Percentiles rank a stretch among this genome's conserved stretches.
Conservation (phyloP, 345 rosid genomes). For the Populus alba region DNA sequence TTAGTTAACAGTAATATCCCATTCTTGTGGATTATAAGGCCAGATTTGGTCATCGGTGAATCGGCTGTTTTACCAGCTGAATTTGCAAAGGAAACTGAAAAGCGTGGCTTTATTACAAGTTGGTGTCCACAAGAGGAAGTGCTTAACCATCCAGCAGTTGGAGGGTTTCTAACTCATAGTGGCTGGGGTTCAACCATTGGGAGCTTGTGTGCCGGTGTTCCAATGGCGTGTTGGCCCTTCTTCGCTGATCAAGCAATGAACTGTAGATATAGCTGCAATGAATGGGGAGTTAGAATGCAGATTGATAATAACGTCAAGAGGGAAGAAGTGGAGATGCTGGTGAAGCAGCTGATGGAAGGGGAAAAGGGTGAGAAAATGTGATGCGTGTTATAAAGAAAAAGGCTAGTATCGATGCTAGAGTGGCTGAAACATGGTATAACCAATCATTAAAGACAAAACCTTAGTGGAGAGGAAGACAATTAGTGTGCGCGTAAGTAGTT, state of each 20-base stretch:
- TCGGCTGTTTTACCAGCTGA: neutral
- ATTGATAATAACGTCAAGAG: neutral
- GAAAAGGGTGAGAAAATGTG: no score
- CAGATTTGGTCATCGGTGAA: neutral
- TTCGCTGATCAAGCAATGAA: neutral
- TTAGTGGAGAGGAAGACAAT: no score
- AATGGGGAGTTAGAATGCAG: conserved; percentile 5
- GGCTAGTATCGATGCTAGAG: no score
- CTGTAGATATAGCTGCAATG: neutral
- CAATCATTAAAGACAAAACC: no score
- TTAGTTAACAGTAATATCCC: neutral
- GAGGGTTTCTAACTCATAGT: neutral
- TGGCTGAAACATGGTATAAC: no score
- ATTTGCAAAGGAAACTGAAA: neutral
- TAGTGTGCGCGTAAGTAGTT: no score
- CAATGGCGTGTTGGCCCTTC: conserved; percentile 1
- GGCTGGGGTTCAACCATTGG: neutral
- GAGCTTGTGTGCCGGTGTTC: neutral
- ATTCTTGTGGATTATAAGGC: conserved; percentile 5
- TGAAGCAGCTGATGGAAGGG: no score
- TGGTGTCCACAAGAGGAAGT: conserved; percentile 3
- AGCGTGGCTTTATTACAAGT: neutral
- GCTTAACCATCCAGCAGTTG: neutral
- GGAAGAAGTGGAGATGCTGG: no score
- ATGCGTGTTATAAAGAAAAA: no score